Base-by-base conservation (phyloP, 257 asterid genomes). In the Jacaranda mimosifolia region DNA sequence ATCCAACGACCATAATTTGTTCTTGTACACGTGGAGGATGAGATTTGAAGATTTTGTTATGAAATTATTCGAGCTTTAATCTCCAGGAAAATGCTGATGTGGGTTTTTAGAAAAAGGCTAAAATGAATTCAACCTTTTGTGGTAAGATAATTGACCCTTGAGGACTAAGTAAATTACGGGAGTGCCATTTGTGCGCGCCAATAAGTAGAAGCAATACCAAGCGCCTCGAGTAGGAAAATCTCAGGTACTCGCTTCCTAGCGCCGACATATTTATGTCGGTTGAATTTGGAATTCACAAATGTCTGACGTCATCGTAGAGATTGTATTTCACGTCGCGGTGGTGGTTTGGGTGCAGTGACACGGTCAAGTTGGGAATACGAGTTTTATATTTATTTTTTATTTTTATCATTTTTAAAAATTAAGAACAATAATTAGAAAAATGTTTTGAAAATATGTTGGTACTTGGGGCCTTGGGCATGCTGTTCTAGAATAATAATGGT, bases 151-250 rank as follows among this genome's bases (percentile, higher is more conserved):
- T 52, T 81, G 76, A 48, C 83, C 83, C 53, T 42, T 1, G 6
- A 35, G 15, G 3, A 14, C 8, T 3, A 3, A 0, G 21, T 19
- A 5, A 81, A 79, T 76, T 68, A 76, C 86, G 63, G 12, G 36
- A 42, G 3, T 77, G 63, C 87, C 89, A 77, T 63, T 8, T 17
- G 52, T 43, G 83, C 70, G 62, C 79, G 79, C 83, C 63, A 72
- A 81, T 57, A 72, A 7, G 57, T 63, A 38, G 4, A 15, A 6
- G 10, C 9, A 12, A 4, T 0, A 0, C 76, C n/a, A 66, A 46
- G 46, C 62, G 53, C 68, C 48, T 21, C 46, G 79, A 57, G 45
- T 48, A n/a, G n/a, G 70, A 0, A 45, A 0, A 1, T 3, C 0
- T 1, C n/a, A 1, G 0, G 19, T 45, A 78, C 73, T 75, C 81